These are phyloP conservation scores for Citrus maxima DNA, from an alignment of 345 rosid genomes.

Conservation along the genomic window DNA sequence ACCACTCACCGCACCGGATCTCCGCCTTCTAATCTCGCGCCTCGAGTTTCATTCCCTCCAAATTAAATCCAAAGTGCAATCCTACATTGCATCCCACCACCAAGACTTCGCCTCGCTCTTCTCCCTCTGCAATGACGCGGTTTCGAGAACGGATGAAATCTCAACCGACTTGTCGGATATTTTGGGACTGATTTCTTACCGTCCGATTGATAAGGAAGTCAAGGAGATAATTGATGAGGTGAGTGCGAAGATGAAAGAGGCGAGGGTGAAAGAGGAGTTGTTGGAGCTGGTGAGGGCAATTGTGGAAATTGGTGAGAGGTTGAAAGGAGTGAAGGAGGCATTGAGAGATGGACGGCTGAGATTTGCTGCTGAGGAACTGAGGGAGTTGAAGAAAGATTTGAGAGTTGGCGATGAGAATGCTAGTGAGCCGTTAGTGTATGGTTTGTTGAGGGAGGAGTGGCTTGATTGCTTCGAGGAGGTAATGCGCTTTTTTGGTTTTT, in stretches of 20 bases:
- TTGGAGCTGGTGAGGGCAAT: constrained; percentile 56
- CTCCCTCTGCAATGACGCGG: constrained; percentile 69
- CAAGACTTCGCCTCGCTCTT: constrained; percentile 76
- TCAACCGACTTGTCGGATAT: constrained; percentile 45
- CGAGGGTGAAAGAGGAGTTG: constrained; percentile 56
- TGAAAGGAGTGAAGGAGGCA: constrained; percentile 56
- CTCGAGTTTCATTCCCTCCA: constrained; percentile 89
- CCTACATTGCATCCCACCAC: constrained; percentile 75
- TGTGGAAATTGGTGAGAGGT: constrained; percentile 59
- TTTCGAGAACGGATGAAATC: constrained; percentile 45
- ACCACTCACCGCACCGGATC: constrained; percentile 94
- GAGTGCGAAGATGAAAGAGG: constrained; percentile 52
- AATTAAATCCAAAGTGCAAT: constrained; percentile 82
- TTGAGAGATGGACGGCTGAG: constrained; percentile 53
- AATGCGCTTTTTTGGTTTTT: background rate
- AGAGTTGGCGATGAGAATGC: constrained; percentile 66
- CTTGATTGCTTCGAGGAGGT: constrained; percentile 83
- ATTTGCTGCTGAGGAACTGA: constrained; percentile 75
- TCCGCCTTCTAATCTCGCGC: constrained; percentile 80
- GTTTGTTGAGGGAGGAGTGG: constrained; percentile 76
- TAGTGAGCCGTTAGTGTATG: constrained; percentile 70
- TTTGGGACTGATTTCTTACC: constrained; percentile 51
- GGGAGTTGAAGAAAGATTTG: constrained; percentile 59
- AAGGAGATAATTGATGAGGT: constrained; percentile 53
- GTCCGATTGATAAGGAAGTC: constrained; percentile 65